Conservation (phyloP, 805 yeast genomes). For the Maudiozyma pseudohumilis region DNA sequence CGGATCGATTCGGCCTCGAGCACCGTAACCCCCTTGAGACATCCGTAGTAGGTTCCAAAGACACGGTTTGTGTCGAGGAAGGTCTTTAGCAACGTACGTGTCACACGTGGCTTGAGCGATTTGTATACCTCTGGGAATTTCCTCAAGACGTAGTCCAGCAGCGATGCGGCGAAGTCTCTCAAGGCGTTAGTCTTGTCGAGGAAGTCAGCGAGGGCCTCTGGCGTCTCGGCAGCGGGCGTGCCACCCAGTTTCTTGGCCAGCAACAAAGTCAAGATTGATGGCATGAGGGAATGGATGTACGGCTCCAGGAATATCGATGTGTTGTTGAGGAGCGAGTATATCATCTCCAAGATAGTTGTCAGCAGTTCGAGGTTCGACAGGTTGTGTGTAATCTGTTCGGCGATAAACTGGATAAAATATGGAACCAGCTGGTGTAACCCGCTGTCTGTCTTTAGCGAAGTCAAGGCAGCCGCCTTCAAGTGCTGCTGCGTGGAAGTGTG, state of each 20-base stretch:
- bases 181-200: conserved; percentile 44
- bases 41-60: conserved; percentile 85
- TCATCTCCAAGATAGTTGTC: conserved; percentile 79
- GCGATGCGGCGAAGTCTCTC: conserved; percentile 79
- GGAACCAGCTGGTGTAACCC: conserved; percentile 96
- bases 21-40: conserved; percentile 72
- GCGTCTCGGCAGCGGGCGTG: conserved; percentile 24
- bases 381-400: conserved; percentile 88
- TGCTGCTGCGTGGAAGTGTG: conserved; percentile 16
- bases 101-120: conserved; percentile 84
- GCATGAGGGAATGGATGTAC: conserved; percentile 92
- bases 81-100: conserved; percentile 85
- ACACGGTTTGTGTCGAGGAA: conserved; percentile 78
- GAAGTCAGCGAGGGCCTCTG: conserved; percentile 24
- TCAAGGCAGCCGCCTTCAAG: conserved; percentile 69
- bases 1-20: conserved; percentile 84
- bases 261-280: conserved; percentile 83
- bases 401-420: conserved; percentile 88
- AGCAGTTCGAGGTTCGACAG: conserved; percentile 60
- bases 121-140: conserved; percentile 79
- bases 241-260: conserved; percentile 82
- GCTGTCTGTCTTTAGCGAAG: conserved; percentile 80
- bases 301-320: conserved; percentile 86
- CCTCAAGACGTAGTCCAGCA: conserved; percentile 67
- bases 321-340: conserved; percentile 75